These are phyloP conservation scores for Cryphonectria radicalis DNA, from an alignment of 2,329 filamentous ascomycete genomes.

Conservation along the genomic window DNA sequence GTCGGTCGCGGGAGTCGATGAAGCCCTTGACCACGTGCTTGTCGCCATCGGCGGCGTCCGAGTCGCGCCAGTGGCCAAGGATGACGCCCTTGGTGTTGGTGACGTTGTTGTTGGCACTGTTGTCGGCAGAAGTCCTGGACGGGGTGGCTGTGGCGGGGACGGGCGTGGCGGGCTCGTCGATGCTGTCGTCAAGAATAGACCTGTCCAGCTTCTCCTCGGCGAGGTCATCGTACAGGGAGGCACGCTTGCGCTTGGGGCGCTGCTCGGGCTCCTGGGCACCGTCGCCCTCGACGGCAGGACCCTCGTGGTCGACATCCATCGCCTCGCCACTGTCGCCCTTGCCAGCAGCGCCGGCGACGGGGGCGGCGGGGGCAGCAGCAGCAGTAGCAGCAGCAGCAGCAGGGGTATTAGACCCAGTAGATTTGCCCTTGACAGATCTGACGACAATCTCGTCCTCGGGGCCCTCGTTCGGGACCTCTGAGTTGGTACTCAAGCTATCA, in stretches of 20 bases:
- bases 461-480: constrained; percentile 39
- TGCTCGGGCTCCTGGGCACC: constrained; percentile 1
- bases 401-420: constrained; percentile 42
- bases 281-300: not conserved
- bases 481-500: constrained; percentile 44
- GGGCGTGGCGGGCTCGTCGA: constrained; percentile 30
- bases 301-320: constrained; percentile 15
- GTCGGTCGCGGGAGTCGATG: constrained; percentile 63
- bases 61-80: constrained; percentile 66
- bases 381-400: constrained; percentile 41
- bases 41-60: constrained; percentile 50
- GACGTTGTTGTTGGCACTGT: constrained; percentile 36
- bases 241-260: constrained; percentile 62
- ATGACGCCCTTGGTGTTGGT: constrained; percentile 51
- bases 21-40: constrained; percentile 67
- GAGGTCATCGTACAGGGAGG: constrained; percentile 53
- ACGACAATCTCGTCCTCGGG: constrained; percentile 60
- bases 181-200: constrained; percentile 39
- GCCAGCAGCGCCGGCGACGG: constrained; percentile 37
- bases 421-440: constrained; percentile 46
- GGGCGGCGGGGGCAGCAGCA: constrained; percentile 37
- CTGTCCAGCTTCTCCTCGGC: constrained; percentile 53
- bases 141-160: constrained; percentile 11
- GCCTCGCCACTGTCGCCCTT: constrained; percentile 42
- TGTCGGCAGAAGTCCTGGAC: constrained; percentile 21